Conservation (phyloP, 805 yeast genomes). For the Saturnispora gosingensis region DNA sequence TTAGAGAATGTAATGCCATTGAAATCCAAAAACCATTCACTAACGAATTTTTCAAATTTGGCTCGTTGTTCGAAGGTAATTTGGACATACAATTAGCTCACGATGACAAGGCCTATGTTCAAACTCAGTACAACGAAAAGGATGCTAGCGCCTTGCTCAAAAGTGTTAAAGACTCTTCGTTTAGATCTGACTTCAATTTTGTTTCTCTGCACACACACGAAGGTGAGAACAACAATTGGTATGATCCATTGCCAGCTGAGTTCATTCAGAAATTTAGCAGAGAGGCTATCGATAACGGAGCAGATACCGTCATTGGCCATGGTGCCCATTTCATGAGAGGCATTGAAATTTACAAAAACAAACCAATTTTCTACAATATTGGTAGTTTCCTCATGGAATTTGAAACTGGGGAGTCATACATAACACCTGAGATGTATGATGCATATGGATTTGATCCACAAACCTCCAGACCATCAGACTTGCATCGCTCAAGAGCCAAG, state of each 20-base stretch:
- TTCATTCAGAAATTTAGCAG: conserved; percentile 22
- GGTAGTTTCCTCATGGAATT: conserved; percentile 24
- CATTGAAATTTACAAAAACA: conserved; percentile 23
- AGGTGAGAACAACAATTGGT: conserved; percentile 27
- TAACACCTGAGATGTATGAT: conserved; percentile 22
- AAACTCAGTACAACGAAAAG: conserved; percentile 17
- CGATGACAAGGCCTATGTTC: conserved; percentile 19
- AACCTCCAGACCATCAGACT: conserved; percentile 23
- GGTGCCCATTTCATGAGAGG: conserved; percentile 26
- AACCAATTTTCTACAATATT: conserved; percentile 23
- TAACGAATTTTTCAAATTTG: conserved; percentile 20
- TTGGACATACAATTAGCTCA: conserved; percentile 19
- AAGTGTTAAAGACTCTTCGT: conserved; percentile 18
- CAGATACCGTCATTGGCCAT: conserved; percentile 23
- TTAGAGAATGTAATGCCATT: conserved; percentile 25
- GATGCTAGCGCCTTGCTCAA: conserved; percentile 19
- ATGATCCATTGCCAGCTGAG: conserved; percentile 22
- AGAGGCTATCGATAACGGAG: conserved; percentile 21
- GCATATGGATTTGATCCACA: conserved; percentile 17
- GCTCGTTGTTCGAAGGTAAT: conserved; percentile 24
- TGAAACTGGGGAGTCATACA: conserved; percentile 20
- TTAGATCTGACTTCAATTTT: conserved; percentile 22
- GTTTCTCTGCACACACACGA: conserved; percentile 24
- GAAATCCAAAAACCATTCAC: conserved; percentile 21
- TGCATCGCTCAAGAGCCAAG: conserved; percentile 21